Evolutionary conservation across 83 land plant genomes (phyloP), one percentile per base, ranked within the genome.

Genomic region (Thuja plicata): DNA sequence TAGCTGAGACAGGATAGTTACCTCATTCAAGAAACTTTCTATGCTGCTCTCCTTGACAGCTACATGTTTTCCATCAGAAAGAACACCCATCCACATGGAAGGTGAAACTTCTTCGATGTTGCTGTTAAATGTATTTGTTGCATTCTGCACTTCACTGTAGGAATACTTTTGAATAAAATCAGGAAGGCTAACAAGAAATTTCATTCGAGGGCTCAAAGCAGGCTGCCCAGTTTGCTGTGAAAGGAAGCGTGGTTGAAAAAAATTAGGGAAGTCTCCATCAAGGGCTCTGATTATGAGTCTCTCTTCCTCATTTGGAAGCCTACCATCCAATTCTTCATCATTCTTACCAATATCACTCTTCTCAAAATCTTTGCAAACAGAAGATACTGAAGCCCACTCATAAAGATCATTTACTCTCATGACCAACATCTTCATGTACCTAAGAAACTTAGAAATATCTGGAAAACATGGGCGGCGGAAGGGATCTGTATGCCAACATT

Each of bases 401-500:
- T n/a, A 70, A 70, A 32, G 74, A 70, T 70, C 74, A 70, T 70
- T 24, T 70, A 70, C 74, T 70, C 74, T 70, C 74, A 70, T 70
- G 74, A n/a, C 74, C 32, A 70, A 21, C 74, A 70, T 24, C 74
- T 70, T 70, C 74, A 70, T 70, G 32, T 70, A 70, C n/a, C 74
- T 70, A 24, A 70, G n/a, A 70, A 70, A 70, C 74, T 70, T 70
- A 1, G 74, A 70, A 70, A 70, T 70, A 70, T 70, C 74, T 70
- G 74, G 27, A 70, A 70, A 70, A 78, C 84, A 90, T 16, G 94
- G 95, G 13, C 95, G 81, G 45, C 89, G 90, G n/a, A 70, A 48
- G 0, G 95, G 95, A 50, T 91, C 92, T 54, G 92, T 16, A 0
- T 92, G 94, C 95, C 94, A 94, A 86, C 95, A 92, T 88, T 70